Evolutionary conservation across 164 flowering plant genomes (phyloP).

Genomic region (Houttuynia cordata): DNA sequence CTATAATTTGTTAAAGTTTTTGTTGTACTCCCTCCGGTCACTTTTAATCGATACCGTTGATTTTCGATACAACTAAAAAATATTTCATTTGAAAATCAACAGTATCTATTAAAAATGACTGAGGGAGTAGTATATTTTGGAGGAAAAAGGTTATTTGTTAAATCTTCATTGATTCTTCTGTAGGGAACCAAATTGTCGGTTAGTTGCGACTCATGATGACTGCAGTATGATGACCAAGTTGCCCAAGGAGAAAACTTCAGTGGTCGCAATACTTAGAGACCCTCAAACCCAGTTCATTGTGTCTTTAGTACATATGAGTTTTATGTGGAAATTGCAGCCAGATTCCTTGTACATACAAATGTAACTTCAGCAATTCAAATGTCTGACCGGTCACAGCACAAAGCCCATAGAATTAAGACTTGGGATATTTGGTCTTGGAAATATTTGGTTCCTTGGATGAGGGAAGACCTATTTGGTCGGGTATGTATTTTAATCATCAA

Average conservation of each 20-base stretch:
- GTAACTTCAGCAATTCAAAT: conserved; percentile 63
- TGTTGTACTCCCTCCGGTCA: no score
- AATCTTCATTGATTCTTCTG: conserved; percentile 11
- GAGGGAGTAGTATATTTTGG: no score
- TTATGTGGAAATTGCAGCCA: conserved; percentile 90
- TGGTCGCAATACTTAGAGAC: conserved; percentile 81
- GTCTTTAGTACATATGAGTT: conserved; percentile 95
- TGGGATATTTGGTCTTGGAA: conserved; percentile 99
- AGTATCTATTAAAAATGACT: no score
- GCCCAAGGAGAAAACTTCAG: conserved; percentile 74
- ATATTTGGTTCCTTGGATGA: conserved; percentile 99
- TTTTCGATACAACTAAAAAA: no score
- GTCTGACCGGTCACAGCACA: conserved; percentile 36
- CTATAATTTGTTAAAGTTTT: no score
- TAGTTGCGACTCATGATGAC: conserved; percentile 91
- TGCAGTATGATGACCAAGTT: conserved; percentile 84
- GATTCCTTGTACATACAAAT: conserved; percentile 85
- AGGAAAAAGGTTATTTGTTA: neutral
- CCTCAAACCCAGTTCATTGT: conserved; percentile 84
- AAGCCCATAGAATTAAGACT: conserved; percentile 53
- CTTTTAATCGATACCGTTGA: no score
- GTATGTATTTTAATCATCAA: conserved; percentile 22
- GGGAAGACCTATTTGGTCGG: conserved; percentile 84
- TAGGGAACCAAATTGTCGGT: conserved; percentile 73
- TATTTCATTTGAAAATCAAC: no score